Evolutionary conservation across 1,139 yeast genomes (phyloP), one percentile per base, ranked within the genome.

Genomic region (Debaryomyces singareniensis): DNA sequence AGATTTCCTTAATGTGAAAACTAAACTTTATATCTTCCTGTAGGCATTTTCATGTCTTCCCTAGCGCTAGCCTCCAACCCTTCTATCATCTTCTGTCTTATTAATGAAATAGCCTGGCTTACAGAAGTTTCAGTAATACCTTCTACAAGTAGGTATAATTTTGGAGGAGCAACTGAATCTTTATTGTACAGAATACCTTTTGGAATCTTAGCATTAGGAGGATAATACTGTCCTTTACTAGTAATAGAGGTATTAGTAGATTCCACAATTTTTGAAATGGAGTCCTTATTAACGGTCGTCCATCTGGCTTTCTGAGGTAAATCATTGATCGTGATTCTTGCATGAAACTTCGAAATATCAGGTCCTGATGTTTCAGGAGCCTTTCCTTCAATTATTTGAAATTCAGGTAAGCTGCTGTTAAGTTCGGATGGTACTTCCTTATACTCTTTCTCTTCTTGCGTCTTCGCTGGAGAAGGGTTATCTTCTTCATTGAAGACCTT

Each of bases 281-380:
- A 78, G 3, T 80, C 79, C 20, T 82, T 69, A 37, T 81, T 78
- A 3, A 89, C 78, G 4, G 84, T 89, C 30, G 70, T 70, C 93
- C 95, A 81, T 42, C 98, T 63, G 0, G 89, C 91, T 27, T 72
- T 67, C 45, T 83, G 91, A 0, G 97, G 96, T 18, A 84, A 63
- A 48, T 91, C 96, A 45, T 91, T 91, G 40, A 89, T 79, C 30
- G 76, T 75, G 33, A 91, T 67, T 25, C 76, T 70, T 1, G 95
- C 81, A 44, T 78, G 82, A 58, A 65, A 85, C 16, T 74, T 70
- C 16, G 80, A 71, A 15, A 68, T 60, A 38, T 79, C 87, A 1
- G 86, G 81, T 0, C 73, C 68, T 28, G 77, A 68, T 12, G 83
- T 70, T 35, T 80, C 84, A 3, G 77, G 75, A 3, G 71, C 68